Conservation (phyloP, 805 yeast species). For the Cyberlindnera sargentensis region DNA sequence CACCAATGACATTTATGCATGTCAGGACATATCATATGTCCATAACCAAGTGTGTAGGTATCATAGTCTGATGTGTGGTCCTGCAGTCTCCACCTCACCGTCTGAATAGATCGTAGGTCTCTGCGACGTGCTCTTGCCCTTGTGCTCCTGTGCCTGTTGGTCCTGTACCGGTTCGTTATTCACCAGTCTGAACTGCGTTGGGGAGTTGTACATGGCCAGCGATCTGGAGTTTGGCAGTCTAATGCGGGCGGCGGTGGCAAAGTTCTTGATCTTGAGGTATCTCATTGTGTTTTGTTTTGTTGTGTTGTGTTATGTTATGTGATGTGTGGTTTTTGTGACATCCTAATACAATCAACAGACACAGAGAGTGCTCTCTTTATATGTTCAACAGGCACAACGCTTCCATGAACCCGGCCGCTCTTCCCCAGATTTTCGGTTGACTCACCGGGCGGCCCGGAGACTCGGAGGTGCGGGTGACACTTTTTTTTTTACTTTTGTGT, state of each 20-base stretch:
- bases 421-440: too few species aligned
- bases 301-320: neutral
- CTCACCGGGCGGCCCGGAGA: too few species aligned
- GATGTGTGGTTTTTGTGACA: too few species aligned
- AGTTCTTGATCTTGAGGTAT: slow-evolving; percentile 17
- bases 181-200: slow-evolving; percentile 16
- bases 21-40: too few species aligned
- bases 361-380: too few species aligned
- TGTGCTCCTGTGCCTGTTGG: slow-evolving; percentile 2
- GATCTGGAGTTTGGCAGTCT: slow-evolving; percentile 14
- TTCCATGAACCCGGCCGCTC: too few species aligned
- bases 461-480: too few species aligned
- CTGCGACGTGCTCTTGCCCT: slow-evolving; percentile 7
- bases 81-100: slow-evolving; percentile 26
- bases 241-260: slow-evolving; percentile 23
- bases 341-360: too few species aligned
- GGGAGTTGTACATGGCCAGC: slow-evolving; percentile 13
- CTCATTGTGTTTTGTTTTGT: slow-evolving; percentile 7
- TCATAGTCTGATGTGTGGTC: slow-evolving; percentile 23
- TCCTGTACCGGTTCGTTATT: slow-evolving; percentile 9
- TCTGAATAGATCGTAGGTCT: slow-evolving; percentile 25
- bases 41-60: too few species aligned
- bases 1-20: too few species aligned
- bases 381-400: too few species aligned
- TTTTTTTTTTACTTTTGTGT: too few species aligned